Evolutionary conservation across 306 rosid species (phyloP).

Genomic region (Casuarina glauca): DNA sequence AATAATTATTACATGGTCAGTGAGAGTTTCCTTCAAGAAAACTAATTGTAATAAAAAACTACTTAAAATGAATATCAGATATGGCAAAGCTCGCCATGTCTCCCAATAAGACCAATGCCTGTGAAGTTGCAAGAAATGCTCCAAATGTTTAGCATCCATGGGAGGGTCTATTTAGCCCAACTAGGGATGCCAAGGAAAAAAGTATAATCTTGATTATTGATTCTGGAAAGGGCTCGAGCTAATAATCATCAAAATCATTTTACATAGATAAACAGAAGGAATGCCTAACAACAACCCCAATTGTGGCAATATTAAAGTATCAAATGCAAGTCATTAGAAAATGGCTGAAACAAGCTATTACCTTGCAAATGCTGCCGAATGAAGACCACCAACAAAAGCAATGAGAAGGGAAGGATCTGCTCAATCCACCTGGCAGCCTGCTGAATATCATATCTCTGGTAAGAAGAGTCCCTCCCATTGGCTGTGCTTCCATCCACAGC

Average conservation of each 20-base stretch:
- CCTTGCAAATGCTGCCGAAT: constrained; percentile 99
- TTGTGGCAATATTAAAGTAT: not conserved
- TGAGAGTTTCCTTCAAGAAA: not conserved
- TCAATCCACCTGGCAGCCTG: constrained; percentile 98
- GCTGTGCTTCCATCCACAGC: constrained; percentile 50
- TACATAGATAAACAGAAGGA: not conserved
- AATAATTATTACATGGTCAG: not conserved
- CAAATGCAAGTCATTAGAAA: not conserved
- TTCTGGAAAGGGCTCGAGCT: not conserved
- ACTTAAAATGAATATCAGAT: not conserved
- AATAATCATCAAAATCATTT: not conserved
- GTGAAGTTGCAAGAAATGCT: not conserved
- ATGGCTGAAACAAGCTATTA: constrained; percentile 12
- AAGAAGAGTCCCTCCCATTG: constrained; percentile 87
- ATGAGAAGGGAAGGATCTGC: constrained; percentile 86
- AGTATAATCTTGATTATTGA: not conserved
- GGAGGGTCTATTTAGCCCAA: not conserved
- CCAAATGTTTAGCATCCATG: not conserved
- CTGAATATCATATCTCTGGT: constrained; percentile 95
- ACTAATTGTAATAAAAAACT: not conserved
- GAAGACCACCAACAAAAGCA: constrained; percentile 95
- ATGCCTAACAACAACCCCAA: not conserved
- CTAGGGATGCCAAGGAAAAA: not conserved
- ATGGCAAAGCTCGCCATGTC: not conserved
- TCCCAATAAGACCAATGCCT: not conserved